Conservation (phyloP, 805 yeast genomes). For the Metschnikowia henanensis region DNA sequence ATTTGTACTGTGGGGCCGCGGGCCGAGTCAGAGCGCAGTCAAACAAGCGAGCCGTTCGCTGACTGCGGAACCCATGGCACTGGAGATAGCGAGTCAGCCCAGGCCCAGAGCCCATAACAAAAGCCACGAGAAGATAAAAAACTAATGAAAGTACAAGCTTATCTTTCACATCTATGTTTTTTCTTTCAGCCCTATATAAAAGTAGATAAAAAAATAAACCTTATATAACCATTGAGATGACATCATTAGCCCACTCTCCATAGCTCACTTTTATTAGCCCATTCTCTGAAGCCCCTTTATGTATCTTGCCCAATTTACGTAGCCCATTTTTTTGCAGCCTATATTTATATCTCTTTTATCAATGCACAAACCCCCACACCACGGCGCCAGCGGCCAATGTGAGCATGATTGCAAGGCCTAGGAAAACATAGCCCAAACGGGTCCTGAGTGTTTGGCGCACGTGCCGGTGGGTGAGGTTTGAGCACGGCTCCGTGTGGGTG, state of each 20-base stretch:
- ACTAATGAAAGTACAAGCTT: not conserved
- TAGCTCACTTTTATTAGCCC: no score
- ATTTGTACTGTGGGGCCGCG: constrained; percentile 4
- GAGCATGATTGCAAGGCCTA: constrained; percentile 8
- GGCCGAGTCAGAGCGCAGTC: constrained; percentile 12
- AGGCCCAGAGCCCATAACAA: not conserved
- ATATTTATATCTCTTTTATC: not conserved
- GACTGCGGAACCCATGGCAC: not conserved
- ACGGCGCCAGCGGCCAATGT: constrained; percentile 6
- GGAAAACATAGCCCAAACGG: constrained; percentile 7
- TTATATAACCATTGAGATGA: no score
- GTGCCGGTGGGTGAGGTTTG: constrained; percentile 10
- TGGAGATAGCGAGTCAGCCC: not conserved
- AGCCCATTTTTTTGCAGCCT: no score
- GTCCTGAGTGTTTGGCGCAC: constrained; percentile 11
- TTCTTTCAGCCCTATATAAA: no score
- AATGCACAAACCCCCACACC: constrained; percentile 6
- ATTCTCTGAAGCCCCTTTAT: no score
- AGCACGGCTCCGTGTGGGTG: constrained; percentile 9
- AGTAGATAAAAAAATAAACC: no score
- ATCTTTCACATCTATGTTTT: no score
- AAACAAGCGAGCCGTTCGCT: constrained; percentile 5
- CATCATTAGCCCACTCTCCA: no score
- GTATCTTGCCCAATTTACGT: no score
- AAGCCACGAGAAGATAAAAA: not conserved